phyloP scores from a whole-genome alignment of 768 basidiomycete genomes.

The Macrolepiota dolichaula region DNA sequence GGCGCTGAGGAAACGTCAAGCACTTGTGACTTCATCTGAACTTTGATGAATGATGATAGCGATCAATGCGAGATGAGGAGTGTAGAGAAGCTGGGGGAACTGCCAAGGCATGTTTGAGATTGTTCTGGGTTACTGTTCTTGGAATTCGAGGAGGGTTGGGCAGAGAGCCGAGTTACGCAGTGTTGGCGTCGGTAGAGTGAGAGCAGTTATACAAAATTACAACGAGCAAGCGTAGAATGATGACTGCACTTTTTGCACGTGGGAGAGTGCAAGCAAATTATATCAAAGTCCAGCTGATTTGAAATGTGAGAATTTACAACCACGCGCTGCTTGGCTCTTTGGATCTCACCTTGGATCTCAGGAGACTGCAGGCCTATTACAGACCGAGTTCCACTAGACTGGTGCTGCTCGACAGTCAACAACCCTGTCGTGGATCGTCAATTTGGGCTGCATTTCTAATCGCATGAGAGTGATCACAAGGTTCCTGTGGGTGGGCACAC shows the following conservation, averaged over 20 bases:
- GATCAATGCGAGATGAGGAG: constrained; percentile 54
- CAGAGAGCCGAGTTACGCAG: constrained; percentile 58
- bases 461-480: constrained; percentile 57
- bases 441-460: constrained; percentile 50
- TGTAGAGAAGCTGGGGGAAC: constrained; percentile 50
- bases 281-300: background rate
- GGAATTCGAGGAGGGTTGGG: constrained; percentile 51
- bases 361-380: constrained; percentile 45
- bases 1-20: constrained; percentile 25
- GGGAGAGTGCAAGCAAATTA: constrained; percentile 32
- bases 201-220: constrained; percentile 45
- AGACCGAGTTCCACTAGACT: constrained; percentile 68
- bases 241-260: constrained; percentile 53
- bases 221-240: background rate
- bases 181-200: constrained; percentile 58
- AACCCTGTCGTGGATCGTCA: constrained; percentile 48
- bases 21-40: constrained; percentile 13
- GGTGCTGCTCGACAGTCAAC: constrained; percentile 71
- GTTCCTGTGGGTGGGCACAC: constrained; percentile 59
- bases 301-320: background rate
- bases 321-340: constrained; percentile 65
- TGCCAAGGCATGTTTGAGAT: constrained; percentile 51
- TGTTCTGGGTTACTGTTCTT: constrained; percentile 54
- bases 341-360: constrained; percentile 59
- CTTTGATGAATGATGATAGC: constrained; percentile 26